Percentiles rank a stretch among this genome's conserved stretches.
These are phyloP conservation scores for Penicillium coffeae DNA, from an alignment of 495 filamentous ascomycete genomes.

Conservation along the genomic window DNA sequence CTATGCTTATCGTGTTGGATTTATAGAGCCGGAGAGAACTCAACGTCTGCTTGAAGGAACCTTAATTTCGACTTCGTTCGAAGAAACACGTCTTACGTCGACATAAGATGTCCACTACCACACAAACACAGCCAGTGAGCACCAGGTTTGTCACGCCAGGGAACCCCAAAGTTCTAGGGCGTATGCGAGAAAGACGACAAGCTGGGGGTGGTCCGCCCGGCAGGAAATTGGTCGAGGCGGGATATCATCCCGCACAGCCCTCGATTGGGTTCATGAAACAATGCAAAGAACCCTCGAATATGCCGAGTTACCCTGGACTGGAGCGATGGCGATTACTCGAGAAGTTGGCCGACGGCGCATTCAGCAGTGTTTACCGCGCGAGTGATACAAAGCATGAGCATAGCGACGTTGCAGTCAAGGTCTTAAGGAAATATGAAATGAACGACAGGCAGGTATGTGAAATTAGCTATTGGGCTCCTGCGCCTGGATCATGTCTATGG, in stretches of 20 bases:
- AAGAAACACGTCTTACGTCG: not conserved
- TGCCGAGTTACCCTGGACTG: slow-evolving; percentile 35
- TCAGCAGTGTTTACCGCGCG: slow-evolving; percentile 87
- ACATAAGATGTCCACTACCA: not conserved
- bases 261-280: not conserved
- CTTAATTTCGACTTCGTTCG: not conserved
- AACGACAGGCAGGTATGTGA: slow-evolving; percentile 8
- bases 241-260: not conserved
- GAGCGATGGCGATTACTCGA: slow-evolving; percentile 83
- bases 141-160: not conserved
- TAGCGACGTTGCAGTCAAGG: slow-evolving; percentile 10
- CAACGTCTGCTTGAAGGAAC: not conserved
- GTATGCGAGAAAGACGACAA: not conserved
- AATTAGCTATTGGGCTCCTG: not conserved
- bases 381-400: slow-evolving; percentile 3
- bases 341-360: slow-evolving; percentile 97
- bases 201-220: no score
- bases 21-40: not conserved
- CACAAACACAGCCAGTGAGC: not conserved
- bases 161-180: not conserved
- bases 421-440: slow-evolving; percentile 13
- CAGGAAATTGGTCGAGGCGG: not conserved
- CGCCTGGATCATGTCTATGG: no score
- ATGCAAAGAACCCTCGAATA: not conserved
- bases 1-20: not conserved